Evolutionary conservation across 2,329 filamentous ascomycete genomes (phyloP), one percentile per base, ranked within the genome.

Genomic region (Bipolaris victoriae): DNA sequence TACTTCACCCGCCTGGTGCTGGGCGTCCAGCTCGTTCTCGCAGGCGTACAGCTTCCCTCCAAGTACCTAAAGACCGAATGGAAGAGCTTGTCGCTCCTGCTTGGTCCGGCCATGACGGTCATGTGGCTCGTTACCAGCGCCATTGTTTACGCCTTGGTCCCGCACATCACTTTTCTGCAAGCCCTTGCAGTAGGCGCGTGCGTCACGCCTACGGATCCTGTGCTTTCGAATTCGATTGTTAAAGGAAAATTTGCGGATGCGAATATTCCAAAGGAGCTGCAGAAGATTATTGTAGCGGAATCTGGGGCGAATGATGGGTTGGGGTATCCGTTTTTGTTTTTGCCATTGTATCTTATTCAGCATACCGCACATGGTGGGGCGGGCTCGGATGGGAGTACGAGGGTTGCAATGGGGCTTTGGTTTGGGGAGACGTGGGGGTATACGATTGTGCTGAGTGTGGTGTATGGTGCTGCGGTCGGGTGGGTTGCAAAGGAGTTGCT

Each of bases 221-320:
- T 97, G 1, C 77, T 97, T 36, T 94, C 90, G 15, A 94, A 95
- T 62, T 90, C 90, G 2, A 96, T 97, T 55, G 91, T 97, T 44
- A 97, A 97, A 79, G 92, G 92, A 31, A 93, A 91, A 67, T 97
- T 96, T 71, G 93, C 93, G 1, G 92, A 97, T 69, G 89, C 92
- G 68, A 95, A 97, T 72, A 88, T 97, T 16, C 92, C 93, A 0
- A 88, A 87, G 55, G 85, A 88, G 26, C 79, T 97, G 47, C 92
- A 96, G 78, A 87, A 89, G 62, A 91, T 81, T 57, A 81, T 80
- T 58, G 78, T 79, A 57, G 80, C 78, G 36, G 92, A 97, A 78
- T 92, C 90, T 0, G 93, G 92, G 1, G 90, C 91, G 1, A 97
- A 97, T 69, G 92, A 97, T 76, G 92, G 93, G 0, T 82, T 94